Base-by-base conservation (phyloP, 805 yeast species). In the Saturnispora quitensis region DNA sequence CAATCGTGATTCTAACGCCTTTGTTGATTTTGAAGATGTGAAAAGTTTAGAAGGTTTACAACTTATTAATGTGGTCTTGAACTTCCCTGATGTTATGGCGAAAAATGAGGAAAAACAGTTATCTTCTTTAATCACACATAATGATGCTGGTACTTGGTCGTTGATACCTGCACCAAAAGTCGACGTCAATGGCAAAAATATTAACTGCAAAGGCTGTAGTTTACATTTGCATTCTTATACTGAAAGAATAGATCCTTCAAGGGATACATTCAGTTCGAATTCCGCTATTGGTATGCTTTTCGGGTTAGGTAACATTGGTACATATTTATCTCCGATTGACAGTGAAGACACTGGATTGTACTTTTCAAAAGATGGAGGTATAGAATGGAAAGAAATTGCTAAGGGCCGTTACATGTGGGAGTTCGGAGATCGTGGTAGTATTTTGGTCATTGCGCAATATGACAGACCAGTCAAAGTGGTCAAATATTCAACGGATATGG, bases 271-370 rank as follows among this genome's bases (percentile, higher is more conserved):
- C 58, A 85, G 95, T 0, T 89, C 98, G 0, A 81, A 87, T 0
- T 84, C 96, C 9, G 98, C 98, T 0, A 74, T 84, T 18, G 99
- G 99, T 1, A 69, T 89, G 69, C 68, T 91, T 76, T 73, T 93
- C 57, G 97, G 86, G n/a, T 80, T 86, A n/a, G 99, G 99, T 31
- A 89, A 86, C 62, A 96, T 89, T 48, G 98, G 97, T 6, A 77
- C 74, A 28, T 55, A 59, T 8, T 69, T 91, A 50, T 69, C 67
- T 5, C 49, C 59, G 1, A 56, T 65, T 40, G 72, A 74, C 3
- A 76, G 84, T 1, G 50, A 54, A 10, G 56, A 58, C 8, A 76
- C 84, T 0, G 73, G 84, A 1, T 87, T 97, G 0, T 93, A 78
- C 62, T 68, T 93, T 55, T 81, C 96, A 3, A 73, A 76, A n/a